A percentile compares a stretch with the other conserved stretches of the same genome.
Evolutionary conservation across 805 yeast genomes (phyloP).

Genomic region (Pichia gijzeniarum): DNA sequence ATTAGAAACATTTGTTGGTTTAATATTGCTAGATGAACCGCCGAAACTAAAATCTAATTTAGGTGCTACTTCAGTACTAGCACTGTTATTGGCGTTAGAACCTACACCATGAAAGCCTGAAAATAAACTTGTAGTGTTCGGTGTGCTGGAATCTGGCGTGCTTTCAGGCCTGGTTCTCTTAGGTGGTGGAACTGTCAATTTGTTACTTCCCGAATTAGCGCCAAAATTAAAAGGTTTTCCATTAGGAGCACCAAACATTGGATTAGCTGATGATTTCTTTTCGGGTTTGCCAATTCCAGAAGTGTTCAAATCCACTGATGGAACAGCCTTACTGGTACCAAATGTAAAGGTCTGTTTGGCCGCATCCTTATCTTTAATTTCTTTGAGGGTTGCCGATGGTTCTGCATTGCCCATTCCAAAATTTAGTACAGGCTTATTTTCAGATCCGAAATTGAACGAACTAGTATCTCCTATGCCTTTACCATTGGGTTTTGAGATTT

Average conservation of each 20-base stretch:
- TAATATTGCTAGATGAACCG: not conserved
- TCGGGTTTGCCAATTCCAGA: no score
- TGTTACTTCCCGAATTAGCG: no score
- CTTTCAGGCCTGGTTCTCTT: not conserved
- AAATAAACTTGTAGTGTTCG: not conserved
- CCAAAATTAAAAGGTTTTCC: no score
- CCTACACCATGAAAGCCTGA: not conserved
- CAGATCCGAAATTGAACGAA: slow-evolving; percentile 3
- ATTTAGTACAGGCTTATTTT: not conserved
- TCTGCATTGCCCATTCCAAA: no score
- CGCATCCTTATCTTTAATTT: no score
- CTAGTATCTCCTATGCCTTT: no score
- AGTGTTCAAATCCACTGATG: no score
- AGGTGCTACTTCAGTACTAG: not conserved
- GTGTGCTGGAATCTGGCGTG: not conserved
- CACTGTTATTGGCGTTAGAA: not conserved
- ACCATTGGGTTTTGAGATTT: no score
- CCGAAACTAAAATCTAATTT: slow-evolving; percentile 5
- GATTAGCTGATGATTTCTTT: no score
- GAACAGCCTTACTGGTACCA: not conserved
- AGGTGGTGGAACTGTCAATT: no score
- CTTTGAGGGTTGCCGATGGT: no score
- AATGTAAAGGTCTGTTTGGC: not conserved
- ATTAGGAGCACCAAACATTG: no score
- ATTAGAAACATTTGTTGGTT: slow-evolving; percentile 6